Base-by-base conservation (phyloP, 164 flowering plant genomes). In the Malania oleifera region DNA sequence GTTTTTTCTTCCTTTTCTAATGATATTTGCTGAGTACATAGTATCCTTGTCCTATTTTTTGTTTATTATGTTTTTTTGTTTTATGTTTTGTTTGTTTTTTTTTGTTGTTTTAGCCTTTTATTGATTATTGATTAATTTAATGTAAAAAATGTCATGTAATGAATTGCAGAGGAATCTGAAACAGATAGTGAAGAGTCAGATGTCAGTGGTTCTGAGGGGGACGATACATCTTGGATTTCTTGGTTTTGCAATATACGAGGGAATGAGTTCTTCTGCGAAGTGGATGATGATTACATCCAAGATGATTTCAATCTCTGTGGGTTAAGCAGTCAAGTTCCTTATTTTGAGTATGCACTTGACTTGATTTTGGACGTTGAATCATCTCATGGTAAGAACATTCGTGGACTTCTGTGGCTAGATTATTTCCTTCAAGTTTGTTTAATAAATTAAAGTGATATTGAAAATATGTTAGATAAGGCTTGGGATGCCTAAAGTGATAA, bases 241-340 rank as follows among this genome's bases (percentile, higher is more conserved):
- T 89, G 96, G 96, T 89, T 89, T 70, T 87, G 95, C 63, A 83
- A 80, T 67, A 61, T 87, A n/a, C 68, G 89, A 48, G 95, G 95
- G 39, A 81, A 87, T 80, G 95, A 87, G 44, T 83, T 87, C 69
- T 85, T 87, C 53, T 83, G 89, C 72, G 95, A 87, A 74, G 95
- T 87, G 60, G 95, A 87, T 61, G 95, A 87, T 62, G 95, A 87
- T 43, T 89, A 86, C 72, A 86, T 89, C 51, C 92, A 89, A 69
- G 96, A 89, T 64, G 92, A 89, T 67, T 89, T 89, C 52, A 89
- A 89, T 70, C 80, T 89, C 22, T 86, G 90, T 63, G 89, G 89
- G 20, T 69, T 85, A 52, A 86, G 89, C 75, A 72, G 90, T 59
- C 96, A 86, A 80, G 90, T 89, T 63, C 92, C 96, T 0, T 89